Percentiles rank a stretch among this genome's conserved stretches.
Evolutionary conservation across 352 stramenopile genomes (phyloP).

Genomic region (Chrysophaeum taylorii): DNA sequence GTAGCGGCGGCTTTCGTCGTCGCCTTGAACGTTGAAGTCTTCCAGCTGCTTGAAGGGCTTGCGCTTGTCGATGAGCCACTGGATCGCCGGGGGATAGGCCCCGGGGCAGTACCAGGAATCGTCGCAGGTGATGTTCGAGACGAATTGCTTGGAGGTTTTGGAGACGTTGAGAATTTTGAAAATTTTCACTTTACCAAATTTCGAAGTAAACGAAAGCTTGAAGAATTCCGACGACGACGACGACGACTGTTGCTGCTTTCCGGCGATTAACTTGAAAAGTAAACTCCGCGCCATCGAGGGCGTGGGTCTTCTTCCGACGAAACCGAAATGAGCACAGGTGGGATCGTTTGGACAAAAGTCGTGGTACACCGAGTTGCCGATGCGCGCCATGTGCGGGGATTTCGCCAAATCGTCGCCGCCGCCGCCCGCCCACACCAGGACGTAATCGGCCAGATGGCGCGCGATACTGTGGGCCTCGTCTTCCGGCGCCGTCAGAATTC

Average conservation of each 20-base stretch:
- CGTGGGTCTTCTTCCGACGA: slow-evolving; percentile 42
- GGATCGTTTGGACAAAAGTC: slow-evolving; percentile 57
- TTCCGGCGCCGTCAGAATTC: slow-evolving; percentile 42
- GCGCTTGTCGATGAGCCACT: slow-evolving; percentile 48
- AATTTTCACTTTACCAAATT: slow-evolving; percentile 55
- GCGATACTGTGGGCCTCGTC: slow-evolving; percentile 55
- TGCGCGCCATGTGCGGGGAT: slow-evolving; percentile 53
- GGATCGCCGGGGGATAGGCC: slow-evolving; percentile 54
- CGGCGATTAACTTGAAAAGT: slow-evolving; percentile 50
- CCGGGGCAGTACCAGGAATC: slow-evolving; percentile 59
- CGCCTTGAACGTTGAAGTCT: slow-evolving; percentile 50
- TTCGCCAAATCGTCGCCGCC: slow-evolving; percentile 63
- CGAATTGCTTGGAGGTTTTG: slow-evolving; percentile 51
- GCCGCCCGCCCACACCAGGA: slow-evolving; percentile 58
- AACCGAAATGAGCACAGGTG: slow-evolving; percentile 57
- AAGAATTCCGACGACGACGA: background rate
- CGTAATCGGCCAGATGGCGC: slow-evolving; percentile 58
- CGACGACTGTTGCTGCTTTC: slow-evolving; percentile 28
- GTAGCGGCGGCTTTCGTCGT: slow-evolving; percentile 22
- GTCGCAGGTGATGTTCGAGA: slow-evolving; percentile 47
- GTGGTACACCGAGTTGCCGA: slow-evolving; percentile 32
- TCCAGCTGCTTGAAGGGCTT: slow-evolving; percentile 62
- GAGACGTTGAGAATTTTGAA: slow-evolving; percentile 59
- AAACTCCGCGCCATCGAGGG: slow-evolving; percentile 44
- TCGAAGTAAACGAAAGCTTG: slow-evolving; percentile 26